Percentiles rank a stretch among this genome's conserved stretches.
Evolutionary conservation across 192 early-diverging fungal genomes (phyloP).

Genomic region (Coemansia furcata): DNA sequence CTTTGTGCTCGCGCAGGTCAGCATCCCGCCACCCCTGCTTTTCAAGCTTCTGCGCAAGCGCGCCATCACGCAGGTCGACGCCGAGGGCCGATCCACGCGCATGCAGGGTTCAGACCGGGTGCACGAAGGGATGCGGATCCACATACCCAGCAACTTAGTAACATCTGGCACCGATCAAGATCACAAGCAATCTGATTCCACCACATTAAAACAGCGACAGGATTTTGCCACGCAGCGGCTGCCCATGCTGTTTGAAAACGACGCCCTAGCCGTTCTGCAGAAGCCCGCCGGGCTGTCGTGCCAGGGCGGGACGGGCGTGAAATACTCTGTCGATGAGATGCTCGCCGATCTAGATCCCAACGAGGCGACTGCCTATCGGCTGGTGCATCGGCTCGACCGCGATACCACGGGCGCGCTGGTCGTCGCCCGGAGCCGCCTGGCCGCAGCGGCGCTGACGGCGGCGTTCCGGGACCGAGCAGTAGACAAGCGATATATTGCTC

Average conservation of each 20-base stretch:
- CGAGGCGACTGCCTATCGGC: slow-evolving; percentile 8
- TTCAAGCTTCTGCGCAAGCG: slow-evolving; percentile 33
- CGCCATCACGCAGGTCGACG: slow-evolving; percentile 6
- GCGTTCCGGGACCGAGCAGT: slow-evolving; percentile 24
- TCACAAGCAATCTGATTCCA: background rate
- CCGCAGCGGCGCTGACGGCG: slow-evolving; percentile 10
- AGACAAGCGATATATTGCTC: slow-evolving; percentile 22
- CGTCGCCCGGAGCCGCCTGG: slow-evolving; percentile 13
- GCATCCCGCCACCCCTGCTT: slow-evolving; percentile 12
- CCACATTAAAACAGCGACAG: background rate
- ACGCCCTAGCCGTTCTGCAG: slow-evolving; percentile 15
- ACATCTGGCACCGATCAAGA: background rate
- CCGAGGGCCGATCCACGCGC: background rate
- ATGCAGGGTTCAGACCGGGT: slow-evolving; percentile 27
- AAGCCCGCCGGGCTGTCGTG: slow-evolving; percentile 29
- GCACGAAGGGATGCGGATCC: slow-evolving; percentile 23
- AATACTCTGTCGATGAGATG: slow-evolving; percentile 15
- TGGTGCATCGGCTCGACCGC: slow-evolving; percentile 37
- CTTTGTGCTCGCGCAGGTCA: slow-evolving; percentile 4
- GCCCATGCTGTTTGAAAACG: slow-evolving; percentile 18
- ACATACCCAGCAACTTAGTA: slow-evolving; percentile 13
- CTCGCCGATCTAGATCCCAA: slow-evolving; percentile 12
- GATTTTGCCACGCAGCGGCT: slow-evolving; percentile 7
- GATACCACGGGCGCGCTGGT: slow-evolving; percentile 30
- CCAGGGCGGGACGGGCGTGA: slow-evolving; percentile 25